Percentiles rank a stretch among this genome's conserved stretches.
These are phyloP conservation scores for Raphanus hybrid DNA, from an alignment of 441 rosid genomes.

Conservation along the genomic window DNA sequence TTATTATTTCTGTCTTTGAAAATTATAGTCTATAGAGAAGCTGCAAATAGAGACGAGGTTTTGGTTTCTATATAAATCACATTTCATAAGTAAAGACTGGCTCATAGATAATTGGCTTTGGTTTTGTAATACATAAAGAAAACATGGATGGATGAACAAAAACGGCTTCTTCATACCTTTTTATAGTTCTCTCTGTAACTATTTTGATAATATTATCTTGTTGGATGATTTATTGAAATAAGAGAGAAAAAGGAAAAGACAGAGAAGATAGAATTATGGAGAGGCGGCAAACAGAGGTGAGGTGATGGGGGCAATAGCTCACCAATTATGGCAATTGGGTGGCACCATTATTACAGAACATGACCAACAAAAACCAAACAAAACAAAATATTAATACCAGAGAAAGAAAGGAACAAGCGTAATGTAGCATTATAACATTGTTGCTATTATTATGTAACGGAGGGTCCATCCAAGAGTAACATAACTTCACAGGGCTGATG, in stretches of 20 bases:
- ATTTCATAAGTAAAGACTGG: no score
- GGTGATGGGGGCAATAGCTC: constrained; percentile 27
- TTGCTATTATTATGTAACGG: constrained; percentile 15
- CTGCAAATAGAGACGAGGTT: no score
- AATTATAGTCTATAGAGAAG: no score
- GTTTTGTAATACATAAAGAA: no score
- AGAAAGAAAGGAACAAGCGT: constrained; percentile 8
- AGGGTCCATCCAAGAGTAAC: constrained; percentile 39
- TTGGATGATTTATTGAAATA: constrained; percentile 13
- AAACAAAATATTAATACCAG: neutral
- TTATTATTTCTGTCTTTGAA: no score
- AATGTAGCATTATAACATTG: neutral
- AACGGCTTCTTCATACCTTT: no score
- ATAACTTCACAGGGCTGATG: constrained; percentile 41
- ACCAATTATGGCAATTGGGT: constrained; percentile 38
- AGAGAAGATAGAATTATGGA: constrained; percentile 8
- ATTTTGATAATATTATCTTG: neutral
- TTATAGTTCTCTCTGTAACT: no score
- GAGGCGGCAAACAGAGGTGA: constrained; percentile 32
- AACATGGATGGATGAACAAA: no score
- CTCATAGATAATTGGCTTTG: no score
- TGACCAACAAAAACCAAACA: constrained; percentile 28
- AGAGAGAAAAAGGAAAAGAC: constrained; percentile 18
- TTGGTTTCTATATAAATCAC: no score
- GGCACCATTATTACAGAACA: constrained; percentile 36